Evolutionary conservation across 768 basidiomycete species (phyloP).

Genomic region (Leccinum broughii): DNA sequence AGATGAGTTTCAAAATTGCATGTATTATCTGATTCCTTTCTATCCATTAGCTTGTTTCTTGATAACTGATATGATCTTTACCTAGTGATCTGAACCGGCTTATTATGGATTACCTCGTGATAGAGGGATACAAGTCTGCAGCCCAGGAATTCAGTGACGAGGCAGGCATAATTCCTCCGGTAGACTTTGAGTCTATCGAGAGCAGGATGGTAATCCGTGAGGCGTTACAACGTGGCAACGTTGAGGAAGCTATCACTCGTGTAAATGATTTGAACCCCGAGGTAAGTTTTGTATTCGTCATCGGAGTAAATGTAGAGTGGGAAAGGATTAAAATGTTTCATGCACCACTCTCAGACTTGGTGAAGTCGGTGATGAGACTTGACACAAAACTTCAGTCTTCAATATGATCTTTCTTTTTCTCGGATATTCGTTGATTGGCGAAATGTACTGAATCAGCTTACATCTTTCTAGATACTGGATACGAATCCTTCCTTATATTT

Average conservation of each 20-base stretch:
- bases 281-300: slow-evolving; percentile 54
- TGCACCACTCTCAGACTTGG: slow-evolving; percentile 96
- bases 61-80: slow-evolving; percentile 23
- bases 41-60: slow-evolving; percentile 26
- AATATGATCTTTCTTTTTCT: slow-evolving; percentile 67
- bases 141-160: slow-evolving; percentile 95
- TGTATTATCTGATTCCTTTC: slow-evolving; percentile 79
- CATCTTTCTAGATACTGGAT: slow-evolving; percentile 81
- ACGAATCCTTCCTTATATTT: slow-evolving; percentile 93
- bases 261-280: slow-evolving; percentile 97
- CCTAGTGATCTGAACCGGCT: slow-evolving; percentile 89
- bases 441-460: slow-evolving; percentile 14
- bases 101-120: slow-evolving; percentile 96
- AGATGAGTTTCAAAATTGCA: slow-evolving; percentile 74
- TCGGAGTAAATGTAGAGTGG: slow-evolving; percentile 6
- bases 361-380: slow-evolving; percentile 81
- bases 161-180: slow-evolving; percentile 69
- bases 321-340: slow-evolving; percentile 89
- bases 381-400: slow-evolving; percentile 91
- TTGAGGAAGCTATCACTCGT: slow-evolving; percentile 92
- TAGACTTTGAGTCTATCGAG: slow-evolving; percentile 91
- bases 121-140: slow-evolving; percentile 95
- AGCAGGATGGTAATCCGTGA: slow-evolving; percentile 93
- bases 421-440: neutral
- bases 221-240: slow-evolving; percentile 90